phyloP scores from a whole-genome alignment of 2,329 filamentous ascomycete genomes.

The Xylaria sp. region DNA sequence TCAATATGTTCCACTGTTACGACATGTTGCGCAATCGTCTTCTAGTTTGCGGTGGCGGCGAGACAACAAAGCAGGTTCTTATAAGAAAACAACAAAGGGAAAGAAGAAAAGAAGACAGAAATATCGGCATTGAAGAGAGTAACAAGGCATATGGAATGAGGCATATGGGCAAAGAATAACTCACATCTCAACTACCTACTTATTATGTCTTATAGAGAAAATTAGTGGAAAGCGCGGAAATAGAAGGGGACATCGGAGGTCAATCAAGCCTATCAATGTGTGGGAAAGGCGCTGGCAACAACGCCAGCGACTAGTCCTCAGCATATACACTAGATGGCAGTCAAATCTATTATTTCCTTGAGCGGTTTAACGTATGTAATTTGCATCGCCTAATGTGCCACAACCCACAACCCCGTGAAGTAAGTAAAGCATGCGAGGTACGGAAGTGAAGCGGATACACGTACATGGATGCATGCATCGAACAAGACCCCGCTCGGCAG shows the following conservation, averaged over 20 bases:
- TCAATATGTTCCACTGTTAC: background rate
- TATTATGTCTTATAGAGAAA: background rate
- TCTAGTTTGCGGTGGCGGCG: background rate
- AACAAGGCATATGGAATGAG: background rate
- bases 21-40: background rate
- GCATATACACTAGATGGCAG: background rate
- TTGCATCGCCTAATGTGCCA: no score
- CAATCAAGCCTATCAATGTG: background rate
- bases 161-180: background rate
- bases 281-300: background rate
- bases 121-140: background rate
- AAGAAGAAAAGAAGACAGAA: background rate
- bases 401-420: no score
- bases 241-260: background rate
- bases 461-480: no score
- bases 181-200: background rate
- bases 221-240: background rate
- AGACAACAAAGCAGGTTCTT: background rate
- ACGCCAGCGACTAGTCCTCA: background rate
- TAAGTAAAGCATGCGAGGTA: background rate
- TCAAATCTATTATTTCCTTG: background rate
- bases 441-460: constrained; percentile 27
- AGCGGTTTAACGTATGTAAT: no score
- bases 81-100: background rate
- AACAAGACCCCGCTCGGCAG: constrained; percentile 13